Conservation (phyloP, 805 yeast genomes). For the Schizosaccharomyces osmophilus region DNA sequence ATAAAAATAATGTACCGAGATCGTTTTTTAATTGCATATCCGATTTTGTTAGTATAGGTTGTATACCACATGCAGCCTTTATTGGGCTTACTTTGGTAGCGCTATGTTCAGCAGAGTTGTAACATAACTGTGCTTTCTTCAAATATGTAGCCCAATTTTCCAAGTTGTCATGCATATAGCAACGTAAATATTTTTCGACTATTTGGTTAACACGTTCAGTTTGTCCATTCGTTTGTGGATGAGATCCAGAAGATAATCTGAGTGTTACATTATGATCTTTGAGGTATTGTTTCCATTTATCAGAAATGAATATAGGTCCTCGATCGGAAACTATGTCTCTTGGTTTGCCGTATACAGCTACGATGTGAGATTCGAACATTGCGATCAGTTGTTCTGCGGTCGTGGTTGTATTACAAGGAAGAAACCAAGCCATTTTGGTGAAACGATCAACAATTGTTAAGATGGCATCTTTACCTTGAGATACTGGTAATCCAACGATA, state of each 20-base stretch:
- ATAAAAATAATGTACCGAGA: no score
- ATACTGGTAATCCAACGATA: constrained; percentile 6
- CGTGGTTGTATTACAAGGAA: constrained; percentile 1
- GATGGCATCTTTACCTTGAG: constrained; percentile 5
- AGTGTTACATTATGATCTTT: not conserved
- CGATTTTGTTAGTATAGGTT: no score
- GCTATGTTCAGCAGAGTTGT: not conserved
- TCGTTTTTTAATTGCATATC: no score
- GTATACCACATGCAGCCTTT: no score
- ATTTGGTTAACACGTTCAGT: not conserved
- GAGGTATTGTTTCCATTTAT: not conserved
- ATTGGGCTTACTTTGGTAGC: not conserved
- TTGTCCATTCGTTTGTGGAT: not conserved
- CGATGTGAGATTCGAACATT: not conserved
- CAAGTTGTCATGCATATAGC: no score
- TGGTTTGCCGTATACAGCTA: not conserved
- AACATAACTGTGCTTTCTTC: not conserved
- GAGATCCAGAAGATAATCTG: not conserved
- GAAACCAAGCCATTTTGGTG: constrained; percentile 8
- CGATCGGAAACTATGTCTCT: not conserved
- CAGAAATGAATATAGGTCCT: not conserved
- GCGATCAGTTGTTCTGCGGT: not conserved
- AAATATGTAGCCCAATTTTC: not conserved
- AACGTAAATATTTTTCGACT: not conserved
- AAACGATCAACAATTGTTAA: constrained; percentile 2